Percentiles rank a stretch among this genome's conserved stretches.
Conservation (phyloP, 2,329 filamentous ascomycete species). For the Aspergillus jensenii region DNA sequence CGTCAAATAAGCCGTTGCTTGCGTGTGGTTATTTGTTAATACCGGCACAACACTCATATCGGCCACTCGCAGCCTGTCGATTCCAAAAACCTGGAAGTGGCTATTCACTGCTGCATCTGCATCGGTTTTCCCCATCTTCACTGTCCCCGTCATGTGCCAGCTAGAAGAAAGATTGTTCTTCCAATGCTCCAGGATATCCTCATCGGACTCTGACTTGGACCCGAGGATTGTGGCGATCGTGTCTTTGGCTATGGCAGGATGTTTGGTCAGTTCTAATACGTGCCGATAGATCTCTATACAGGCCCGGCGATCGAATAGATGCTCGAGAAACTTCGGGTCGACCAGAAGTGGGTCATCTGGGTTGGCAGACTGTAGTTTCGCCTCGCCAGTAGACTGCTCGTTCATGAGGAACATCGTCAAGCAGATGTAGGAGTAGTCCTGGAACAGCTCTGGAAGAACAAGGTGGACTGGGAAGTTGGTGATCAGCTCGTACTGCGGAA, state of each 20-base stretch:
- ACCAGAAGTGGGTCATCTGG: conserved; percentile 52
- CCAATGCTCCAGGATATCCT: conserved; percentile 54
- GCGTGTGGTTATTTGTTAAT: conserved; percentile 50
- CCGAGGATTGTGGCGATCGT: conserved; percentile 42
- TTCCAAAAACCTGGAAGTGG: conserved; percentile 38
- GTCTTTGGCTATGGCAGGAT: conserved; percentile 48
- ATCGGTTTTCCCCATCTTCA: conserved; percentile 54
- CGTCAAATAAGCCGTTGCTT: conserved; percentile 55
- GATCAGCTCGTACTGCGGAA: conserved; percentile 59
- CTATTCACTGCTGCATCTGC: conserved; percentile 51
- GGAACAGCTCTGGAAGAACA: conserved; percentile 39
- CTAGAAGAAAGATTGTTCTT: conserved; percentile 43
- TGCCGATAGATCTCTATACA: conserved; percentile 53
- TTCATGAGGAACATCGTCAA: conserved; percentile 54
- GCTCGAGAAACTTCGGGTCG: conserved; percentile 53
- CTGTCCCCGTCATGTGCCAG: conserved; percentile 59
- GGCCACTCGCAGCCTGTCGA: conserved; percentile 41
- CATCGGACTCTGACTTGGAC: conserved; percentile 52
- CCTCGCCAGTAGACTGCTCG: conserved; percentile 52
- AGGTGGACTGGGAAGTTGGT: conserved; percentile 49
- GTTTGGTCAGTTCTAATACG: conserved; percentile 42
- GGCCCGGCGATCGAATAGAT: conserved; percentile 55
- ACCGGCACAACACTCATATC: conserved; percentile 47
- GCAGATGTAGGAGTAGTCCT: conserved; percentile 44
- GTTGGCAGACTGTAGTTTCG: conserved; percentile 55